A percentile compares a stretch with the other conserved stretches of the same genome.
Conservation (phyloP, 202 grass and related monocot species). For the Sporobolus alterniflorus region DNA sequence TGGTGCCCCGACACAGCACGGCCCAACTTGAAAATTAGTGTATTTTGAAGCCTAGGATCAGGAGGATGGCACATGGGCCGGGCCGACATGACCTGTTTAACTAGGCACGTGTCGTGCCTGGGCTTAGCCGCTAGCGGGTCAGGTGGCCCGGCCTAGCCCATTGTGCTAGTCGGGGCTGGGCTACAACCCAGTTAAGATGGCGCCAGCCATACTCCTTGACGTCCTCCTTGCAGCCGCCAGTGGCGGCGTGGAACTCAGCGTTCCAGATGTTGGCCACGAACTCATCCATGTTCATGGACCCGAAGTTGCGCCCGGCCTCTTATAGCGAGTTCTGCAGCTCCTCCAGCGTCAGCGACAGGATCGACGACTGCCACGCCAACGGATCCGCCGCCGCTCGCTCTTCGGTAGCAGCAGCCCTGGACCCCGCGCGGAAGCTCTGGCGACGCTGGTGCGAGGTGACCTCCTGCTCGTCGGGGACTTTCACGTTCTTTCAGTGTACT, state of each 20-base stretch:
- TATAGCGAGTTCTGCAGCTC: slow-evolving; percentile 82
- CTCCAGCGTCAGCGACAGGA: slow-evolving; percentile 73
- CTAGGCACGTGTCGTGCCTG: no score
- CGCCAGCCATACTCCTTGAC: no score
- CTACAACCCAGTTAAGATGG: no score
- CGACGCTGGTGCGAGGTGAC: slow-evolving; percentile 69
- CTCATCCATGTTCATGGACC: slow-evolving; percentile 99
- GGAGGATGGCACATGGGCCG: no score
- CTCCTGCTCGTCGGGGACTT: slow-evolving; percentile 56
- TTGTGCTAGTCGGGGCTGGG: no score
- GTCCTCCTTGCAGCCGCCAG: slow-evolving; percentile 13
- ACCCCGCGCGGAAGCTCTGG: not conserved
- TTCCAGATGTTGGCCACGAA: slow-evolving; percentile 98
- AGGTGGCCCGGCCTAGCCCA: no score
- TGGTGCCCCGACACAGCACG: no score
- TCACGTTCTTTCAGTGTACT: slow-evolving; percentile 55
- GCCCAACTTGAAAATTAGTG: no score
- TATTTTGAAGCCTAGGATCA: no score
- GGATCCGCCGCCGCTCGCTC: slow-evolving; percentile 1
- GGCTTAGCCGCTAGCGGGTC: no score
- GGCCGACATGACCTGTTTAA: no score
- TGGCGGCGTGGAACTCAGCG: slow-evolving; percentile 66
- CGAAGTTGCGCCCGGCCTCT: slow-evolving; percentile 78
- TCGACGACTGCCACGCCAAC: slow-evolving; percentile 61
- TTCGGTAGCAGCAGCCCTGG: not conserved